These are phyloP conservation scores for Diplodia sapinea DNA, from an alignment of 2,329 filamentous ascomycete species.

Conservation along the genomic window DNA sequence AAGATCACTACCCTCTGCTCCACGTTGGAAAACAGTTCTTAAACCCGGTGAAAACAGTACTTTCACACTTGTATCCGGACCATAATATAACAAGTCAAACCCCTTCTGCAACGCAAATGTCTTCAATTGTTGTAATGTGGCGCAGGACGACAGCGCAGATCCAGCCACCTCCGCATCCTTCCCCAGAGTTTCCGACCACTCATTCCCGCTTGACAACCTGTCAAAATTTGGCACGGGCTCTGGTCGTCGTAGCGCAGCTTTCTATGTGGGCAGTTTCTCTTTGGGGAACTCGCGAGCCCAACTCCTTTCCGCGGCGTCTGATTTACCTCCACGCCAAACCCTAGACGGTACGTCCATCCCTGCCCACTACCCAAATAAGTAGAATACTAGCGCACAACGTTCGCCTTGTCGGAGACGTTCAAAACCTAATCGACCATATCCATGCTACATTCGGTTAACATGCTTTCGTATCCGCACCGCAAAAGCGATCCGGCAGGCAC, in stretches of 20 bases:
- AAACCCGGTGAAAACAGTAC: background rate
- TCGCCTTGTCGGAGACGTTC: background rate
- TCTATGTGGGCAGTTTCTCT: background rate
- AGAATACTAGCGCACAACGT: background rate
- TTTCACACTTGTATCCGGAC: too few species aligned
- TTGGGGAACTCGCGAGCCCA: background rate
- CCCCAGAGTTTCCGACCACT: background rate
- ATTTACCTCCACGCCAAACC: slow-evolving; percentile 1
- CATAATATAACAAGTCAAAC: too few species aligned
- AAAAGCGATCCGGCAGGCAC: background rate
- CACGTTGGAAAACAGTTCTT: too few species aligned
- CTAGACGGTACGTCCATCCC: slow-evolving; percentile 4
- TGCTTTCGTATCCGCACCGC: background rate
- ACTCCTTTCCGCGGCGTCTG: background rate
- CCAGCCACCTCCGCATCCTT: slow-evolving; percentile 1
- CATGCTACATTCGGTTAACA: background rate
- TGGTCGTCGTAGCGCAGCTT: background rate
- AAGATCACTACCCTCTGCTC: background rate
- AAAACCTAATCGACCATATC: background rate
- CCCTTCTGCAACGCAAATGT: background rate
- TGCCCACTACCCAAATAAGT: background rate
- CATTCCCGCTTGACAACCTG: background rate
- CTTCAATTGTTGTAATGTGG: background rate
- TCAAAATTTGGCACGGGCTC: background rate
- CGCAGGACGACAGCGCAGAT: background rate